phyloP scores from a whole-genome alignment of 1,139 yeast species.

The Nakaseomyces bracarensis region DNA sequence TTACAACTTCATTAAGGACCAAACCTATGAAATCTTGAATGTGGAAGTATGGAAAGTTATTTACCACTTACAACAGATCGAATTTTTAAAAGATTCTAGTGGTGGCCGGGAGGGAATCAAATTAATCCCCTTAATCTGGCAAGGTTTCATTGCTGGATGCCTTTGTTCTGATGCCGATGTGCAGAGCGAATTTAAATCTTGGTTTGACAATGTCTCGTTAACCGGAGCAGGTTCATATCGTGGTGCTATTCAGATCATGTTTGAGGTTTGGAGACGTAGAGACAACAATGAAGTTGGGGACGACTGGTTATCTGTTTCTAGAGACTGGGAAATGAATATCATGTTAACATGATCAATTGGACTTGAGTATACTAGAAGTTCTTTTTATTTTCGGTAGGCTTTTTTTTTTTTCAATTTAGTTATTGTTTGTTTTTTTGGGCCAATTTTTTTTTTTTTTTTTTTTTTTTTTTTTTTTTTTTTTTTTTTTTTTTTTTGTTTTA shows the following conservation, averaged over 20 bases:
- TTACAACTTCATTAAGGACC: slow-evolving; percentile 46
- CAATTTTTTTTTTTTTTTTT: no score
- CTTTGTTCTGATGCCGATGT: slow-evolving; percentile 54
- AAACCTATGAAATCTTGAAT: slow-evolving; percentile 35
- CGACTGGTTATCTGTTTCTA: slow-evolving; percentile 71
- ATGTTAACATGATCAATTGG: slow-evolving; percentile 46
- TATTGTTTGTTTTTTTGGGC: background rate
- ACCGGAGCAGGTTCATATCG: slow-evolving; percentile 76
- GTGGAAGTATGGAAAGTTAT: slow-evolving; percentile 48
- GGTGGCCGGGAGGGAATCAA: slow-evolving; percentile 32
- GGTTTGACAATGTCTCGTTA: slow-evolving; percentile 76
- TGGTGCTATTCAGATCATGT: slow-evolving; percentile 78
- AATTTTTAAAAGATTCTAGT: slow-evolving; percentile 36
- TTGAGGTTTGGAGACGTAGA: slow-evolving; percentile 79
- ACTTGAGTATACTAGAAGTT: no score
- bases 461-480: no score
- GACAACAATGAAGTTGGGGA: slow-evolving; percentile 48
- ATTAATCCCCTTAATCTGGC: slow-evolving; percentile 78
- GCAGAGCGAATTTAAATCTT: slow-evolving; percentile 60
- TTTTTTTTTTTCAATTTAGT: background rate
- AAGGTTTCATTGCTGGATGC: slow-evolving; percentile 84
- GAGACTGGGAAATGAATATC: slow-evolving; percentile 79
- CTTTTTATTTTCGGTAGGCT: background rate
- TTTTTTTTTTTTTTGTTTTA: no score
- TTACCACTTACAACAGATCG: slow-evolving; percentile 57